phyloP scores from a whole-genome alignment of 192 early-diverging fungal genomes.

The Coemansia sp. region DNA sequence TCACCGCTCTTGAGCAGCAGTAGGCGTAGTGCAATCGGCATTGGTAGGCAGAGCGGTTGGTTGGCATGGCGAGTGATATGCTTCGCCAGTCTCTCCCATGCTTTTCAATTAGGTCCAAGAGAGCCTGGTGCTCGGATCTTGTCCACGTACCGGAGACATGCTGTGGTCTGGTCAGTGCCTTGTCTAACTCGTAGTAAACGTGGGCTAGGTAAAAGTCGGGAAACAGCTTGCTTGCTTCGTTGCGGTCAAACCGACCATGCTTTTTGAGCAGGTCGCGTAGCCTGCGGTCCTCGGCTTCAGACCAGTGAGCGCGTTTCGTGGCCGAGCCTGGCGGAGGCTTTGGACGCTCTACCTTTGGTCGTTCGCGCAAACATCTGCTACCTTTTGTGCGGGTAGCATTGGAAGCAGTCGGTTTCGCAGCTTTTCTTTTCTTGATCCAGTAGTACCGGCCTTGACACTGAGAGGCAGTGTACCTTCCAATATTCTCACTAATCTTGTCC shows the following conservation, averaged over 20 bases:
- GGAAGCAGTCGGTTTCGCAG: neutral
- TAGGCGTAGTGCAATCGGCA: constrained; percentile 8
- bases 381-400: neutral
- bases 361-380: neutral
- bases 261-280: constrained; percentile 10
- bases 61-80: constrained; percentile 22
- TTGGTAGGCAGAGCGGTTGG: constrained; percentile 8
- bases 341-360: too few species aligned
- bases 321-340: neutral
- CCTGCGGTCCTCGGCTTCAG: neutral
- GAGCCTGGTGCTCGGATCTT: constrained; percentile 7
- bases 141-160: constrained; percentile 11
- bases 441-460: constrained; percentile 5
- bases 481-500: neutral
- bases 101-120: constrained; percentile 9
- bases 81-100: constrained; percentile 18
- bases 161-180: neutral
- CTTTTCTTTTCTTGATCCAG: neutral
- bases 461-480: neutral
- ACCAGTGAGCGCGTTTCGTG: neutral
- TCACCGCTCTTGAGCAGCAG: neutral
- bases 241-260: constrained; percentile 2
- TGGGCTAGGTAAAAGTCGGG: neutral
- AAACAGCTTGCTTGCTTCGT: constrained; percentile 1
- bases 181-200: constrained; percentile 4